A percentile compares a stretch with the other conserved stretches of the same genome.
Conservation (phyloP, 805 yeast genomes). For the Teunomyces panamensis region DNA sequence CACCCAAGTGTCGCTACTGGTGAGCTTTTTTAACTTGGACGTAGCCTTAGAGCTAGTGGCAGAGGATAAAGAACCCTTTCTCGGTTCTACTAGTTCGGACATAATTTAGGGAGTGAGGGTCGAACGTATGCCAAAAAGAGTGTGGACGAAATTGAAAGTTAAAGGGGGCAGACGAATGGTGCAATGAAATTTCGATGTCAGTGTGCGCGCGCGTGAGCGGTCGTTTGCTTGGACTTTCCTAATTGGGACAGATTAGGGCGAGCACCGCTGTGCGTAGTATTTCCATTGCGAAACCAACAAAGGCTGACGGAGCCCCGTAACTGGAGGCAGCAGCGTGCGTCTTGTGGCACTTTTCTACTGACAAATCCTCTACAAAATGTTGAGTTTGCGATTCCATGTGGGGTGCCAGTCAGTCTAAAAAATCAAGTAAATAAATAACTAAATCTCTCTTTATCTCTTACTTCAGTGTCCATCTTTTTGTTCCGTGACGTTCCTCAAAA, state of each 20-base stretch:
- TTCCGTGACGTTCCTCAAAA: too few species aligned
- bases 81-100: constrained; percentile 18
- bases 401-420: too few species aligned
- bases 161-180: constrained; percentile 1
- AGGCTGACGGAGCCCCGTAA: too few species aligned
- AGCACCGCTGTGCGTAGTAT: background rate
- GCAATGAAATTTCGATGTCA: background rate
- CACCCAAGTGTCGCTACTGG: constrained; percentile 34
- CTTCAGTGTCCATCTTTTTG: too few species aligned
- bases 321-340: too few species aligned
- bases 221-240: constrained; percentile 2
- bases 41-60: constrained; percentile 6
- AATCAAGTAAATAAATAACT: too few species aligned
- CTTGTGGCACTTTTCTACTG: too few species aligned
- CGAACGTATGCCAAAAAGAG: background rate
- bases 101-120: constrained; percentile 4
- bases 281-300: background rate
- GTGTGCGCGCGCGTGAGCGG: background rate
- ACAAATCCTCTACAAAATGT: too few species aligned
- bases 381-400: too few species aligned
- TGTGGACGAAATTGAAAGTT: background rate
- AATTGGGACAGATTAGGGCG: background rate
- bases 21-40: constrained; percentile 25
- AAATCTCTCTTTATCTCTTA: too few species aligned
- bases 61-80: constrained; percentile 6